These are phyloP conservation scores for Parmelia sp. DNA, from an alignment of 495 filamentous ascomycete species.

Conservation along the genomic window DNA sequence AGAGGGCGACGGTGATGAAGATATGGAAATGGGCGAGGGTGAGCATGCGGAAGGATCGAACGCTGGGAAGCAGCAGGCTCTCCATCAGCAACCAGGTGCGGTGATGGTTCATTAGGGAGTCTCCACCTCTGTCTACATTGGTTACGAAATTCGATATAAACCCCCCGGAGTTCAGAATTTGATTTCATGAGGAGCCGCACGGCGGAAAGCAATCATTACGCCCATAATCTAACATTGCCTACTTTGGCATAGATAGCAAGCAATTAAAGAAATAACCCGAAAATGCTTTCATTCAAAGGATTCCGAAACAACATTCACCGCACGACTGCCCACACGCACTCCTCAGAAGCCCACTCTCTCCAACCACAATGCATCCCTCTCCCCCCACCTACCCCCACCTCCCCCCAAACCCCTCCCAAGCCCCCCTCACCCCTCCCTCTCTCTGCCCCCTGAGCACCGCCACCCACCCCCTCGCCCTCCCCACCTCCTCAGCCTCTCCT, in stretches of 20 bases:
- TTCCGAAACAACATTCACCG: neutral
- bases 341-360: too few species aligned
- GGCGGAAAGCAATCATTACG: neutral
- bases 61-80: conserved; percentile 31
- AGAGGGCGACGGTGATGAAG: conserved; percentile 62
- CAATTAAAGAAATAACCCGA: neutral
- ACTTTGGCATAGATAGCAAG: conserved; percentile 12
- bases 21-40: conserved; percentile 71
- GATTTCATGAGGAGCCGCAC: conserved; percentile 1
- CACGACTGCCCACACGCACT: neutral
- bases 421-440: neutral
- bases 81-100: conserved; percentile 35
- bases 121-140: neutral
- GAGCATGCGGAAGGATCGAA: conserved; percentile 37
- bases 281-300: neutral
- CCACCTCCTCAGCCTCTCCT: neutral
- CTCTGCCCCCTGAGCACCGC: neutral
- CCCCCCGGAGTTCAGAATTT: conserved; percentile 10
- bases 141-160: conserved; percentile 14
- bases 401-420: conserved; percentile 4
- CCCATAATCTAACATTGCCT: conserved; percentile 4
- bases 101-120: conserved; percentile 47
- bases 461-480: neutral
- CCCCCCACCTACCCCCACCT: neutral
- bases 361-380: too few species aligned